Conservation (phyloP, 2,329 filamentous ascomycete species). For the Aspergillus sp. region DNA sequence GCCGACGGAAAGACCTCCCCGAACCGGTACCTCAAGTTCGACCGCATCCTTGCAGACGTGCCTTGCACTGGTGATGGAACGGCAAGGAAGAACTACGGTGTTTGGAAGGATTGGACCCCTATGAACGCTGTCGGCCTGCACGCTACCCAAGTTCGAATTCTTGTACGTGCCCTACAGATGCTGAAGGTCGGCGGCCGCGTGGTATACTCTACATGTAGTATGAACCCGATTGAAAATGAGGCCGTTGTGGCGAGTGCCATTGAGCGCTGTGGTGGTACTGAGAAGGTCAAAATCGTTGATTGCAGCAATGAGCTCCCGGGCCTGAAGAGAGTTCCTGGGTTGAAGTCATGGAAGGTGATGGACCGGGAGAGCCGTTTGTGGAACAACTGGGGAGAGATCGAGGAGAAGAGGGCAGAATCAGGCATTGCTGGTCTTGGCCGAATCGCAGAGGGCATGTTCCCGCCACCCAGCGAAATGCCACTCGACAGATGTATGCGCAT, state of each 20-base stretch:
- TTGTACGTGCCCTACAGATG: constrained; percentile 91
- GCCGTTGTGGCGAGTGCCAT: constrained; percentile 86
- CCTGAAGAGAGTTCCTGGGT: constrained; percentile 72
- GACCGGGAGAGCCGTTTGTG: constrained; percentile 80
- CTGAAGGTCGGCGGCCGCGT: constrained; percentile 91
- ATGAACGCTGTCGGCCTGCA: constrained; percentile 85
- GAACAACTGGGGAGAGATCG: constrained; percentile 78
- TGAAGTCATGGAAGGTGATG: constrained; percentile 86
- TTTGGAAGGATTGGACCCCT: constrained; percentile 95
- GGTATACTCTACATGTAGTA: constrained; percentile 97
- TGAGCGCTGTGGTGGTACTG: constrained; percentile 78
- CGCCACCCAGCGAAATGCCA: constrained; percentile 65
- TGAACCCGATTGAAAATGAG: constrained; percentile 98
- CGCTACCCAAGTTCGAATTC: constrained; percentile 80
- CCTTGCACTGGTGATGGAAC: constrained; percentile 97
- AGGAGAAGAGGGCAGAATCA: constrained; percentile 63
- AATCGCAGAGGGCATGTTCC: constrained; percentile 81
- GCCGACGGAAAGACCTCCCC: constrained; percentile 54
- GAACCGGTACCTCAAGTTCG: constrained; percentile 85
- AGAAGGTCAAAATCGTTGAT: constrained; percentile 81
- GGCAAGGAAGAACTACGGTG: constrained; percentile 82
- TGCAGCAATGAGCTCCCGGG: constrained; percentile 74
- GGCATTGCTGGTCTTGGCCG: constrained; percentile 65
- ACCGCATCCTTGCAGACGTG: constrained; percentile 93
- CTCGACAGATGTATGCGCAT: constrained; percentile 90